These are phyloP conservation scores for Cladorrhinum samala DNA, from an alignment of 495 filamentous ascomycete species.

Conservation along the genomic window DNA sequence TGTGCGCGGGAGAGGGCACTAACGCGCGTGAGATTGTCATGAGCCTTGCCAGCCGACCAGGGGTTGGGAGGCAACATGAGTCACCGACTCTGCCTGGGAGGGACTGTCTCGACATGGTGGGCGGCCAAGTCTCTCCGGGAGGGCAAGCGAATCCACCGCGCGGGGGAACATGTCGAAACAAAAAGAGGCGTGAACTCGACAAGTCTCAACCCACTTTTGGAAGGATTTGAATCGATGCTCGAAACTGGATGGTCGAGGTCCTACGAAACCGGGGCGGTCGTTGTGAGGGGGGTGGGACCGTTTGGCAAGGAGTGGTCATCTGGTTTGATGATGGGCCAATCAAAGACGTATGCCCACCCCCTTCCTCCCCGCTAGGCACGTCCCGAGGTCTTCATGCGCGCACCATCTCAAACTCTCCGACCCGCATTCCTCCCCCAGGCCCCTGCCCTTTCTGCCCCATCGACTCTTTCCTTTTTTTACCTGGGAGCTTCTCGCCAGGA, in stretches of 20 bases:
- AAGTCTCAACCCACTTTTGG: too few relatives aligned
- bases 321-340: constrained; percentile 25
- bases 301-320: constrained; percentile 21
- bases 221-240: too few relatives aligned
- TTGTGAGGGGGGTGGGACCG: constrained; percentile 5
- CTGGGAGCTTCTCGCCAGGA: constrained; percentile 2
- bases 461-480: background rate
- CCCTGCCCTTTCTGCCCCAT: background rate
- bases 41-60: background rate
- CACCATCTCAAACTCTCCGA: constrained; percentile 24
- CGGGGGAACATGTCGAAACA: too few relatives aligned
- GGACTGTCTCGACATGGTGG: too few relatives aligned
- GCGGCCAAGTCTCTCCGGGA: too few relatives aligned
- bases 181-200: too few relatives aligned
- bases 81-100: too few relatives aligned
- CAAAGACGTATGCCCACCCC: constrained; percentile 15
- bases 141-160: too few relatives aligned
- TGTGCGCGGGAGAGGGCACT: background rate
- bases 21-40: background rate
- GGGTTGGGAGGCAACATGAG: background rate
- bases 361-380: constrained; percentile 20
- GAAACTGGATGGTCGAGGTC: too few relatives aligned
- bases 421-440: constrained; percentile 14
- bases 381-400: constrained; percentile 22
- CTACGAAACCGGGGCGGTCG: background rate